Evolutionary conservation across 345 rosid genomes (phyloP).

Genomic region (Eucalyptus shirleyi): DNA sequence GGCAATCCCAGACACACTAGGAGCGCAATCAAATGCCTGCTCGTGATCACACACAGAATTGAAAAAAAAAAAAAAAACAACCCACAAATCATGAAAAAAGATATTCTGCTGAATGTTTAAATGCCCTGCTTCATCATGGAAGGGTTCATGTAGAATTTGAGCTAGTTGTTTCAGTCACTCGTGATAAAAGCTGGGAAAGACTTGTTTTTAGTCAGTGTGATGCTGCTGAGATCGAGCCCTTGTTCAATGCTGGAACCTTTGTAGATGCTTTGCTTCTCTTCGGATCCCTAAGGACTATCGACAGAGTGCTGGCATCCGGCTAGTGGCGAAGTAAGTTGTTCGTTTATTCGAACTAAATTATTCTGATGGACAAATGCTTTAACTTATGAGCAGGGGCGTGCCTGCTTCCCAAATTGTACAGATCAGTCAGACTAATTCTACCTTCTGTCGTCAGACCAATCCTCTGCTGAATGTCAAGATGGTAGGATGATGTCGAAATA

Average conservation of each 20-base stretch:
- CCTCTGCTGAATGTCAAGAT: background rate
- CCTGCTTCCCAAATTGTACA: background rate
- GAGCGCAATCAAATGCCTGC: slow-evolving; percentile 73
- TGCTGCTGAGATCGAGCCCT: slow-evolving; percentile 33
- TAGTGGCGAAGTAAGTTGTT: slow-evolving; percentile 44
- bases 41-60: background rate
- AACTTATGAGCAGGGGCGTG: background rate
- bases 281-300: slow-evolving; percentile 59
- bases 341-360: slow-evolving; percentile 2
- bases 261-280: slow-evolving; percentile 45
- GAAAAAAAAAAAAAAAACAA: no score
- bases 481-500: background rate
- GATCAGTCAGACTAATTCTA: background rate
- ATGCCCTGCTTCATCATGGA: background rate
- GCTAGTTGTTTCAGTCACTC: background rate
- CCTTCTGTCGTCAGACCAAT: background rate
- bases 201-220: slow-evolving; percentile 33
- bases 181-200: background rate
- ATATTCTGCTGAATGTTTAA: no score
- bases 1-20: slow-evolving; percentile 57
- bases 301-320: slow-evolving; percentile 54
- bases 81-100: no score
- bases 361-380: background rate
- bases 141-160: background rate
- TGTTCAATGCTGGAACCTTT: slow-evolving; percentile 19